Conservation (phyloP, 306 rosid species). For the Glycyrrhiza uralensis region DNA sequence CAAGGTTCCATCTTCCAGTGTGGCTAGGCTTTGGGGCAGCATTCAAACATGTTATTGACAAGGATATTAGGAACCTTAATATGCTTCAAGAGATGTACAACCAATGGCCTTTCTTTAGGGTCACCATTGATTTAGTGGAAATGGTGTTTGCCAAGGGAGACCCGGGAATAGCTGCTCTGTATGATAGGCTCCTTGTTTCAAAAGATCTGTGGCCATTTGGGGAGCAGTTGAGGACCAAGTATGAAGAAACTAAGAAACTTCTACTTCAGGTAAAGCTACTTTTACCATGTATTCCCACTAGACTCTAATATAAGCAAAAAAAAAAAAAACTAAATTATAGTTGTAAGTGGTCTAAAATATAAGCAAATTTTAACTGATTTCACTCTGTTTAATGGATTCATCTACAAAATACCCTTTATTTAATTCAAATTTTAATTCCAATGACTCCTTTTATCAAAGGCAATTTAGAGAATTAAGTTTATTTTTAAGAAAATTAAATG, state of each 20-base stretch:
- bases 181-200: constrained; percentile 85
- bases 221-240: constrained; percentile 57
- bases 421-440: too few relatives aligned
- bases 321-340: too few relatives aligned
- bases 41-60: constrained; percentile 56
- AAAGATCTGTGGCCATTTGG: constrained; percentile 71
- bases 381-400: too few relatives aligned
- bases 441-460: too few relatives aligned
- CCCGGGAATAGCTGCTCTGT: constrained; percentile 78
- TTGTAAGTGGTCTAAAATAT: too few relatives aligned
- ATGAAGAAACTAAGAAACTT: constrained; percentile 73
- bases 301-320: too few relatives aligned
- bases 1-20: constrained; percentile 95
- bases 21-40: constrained; percentile 93
- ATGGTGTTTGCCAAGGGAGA: constrained; percentile 99
- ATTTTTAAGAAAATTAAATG: too few relatives aligned
- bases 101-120: constrained; percentile 91
- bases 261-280: constrained; percentile 62
- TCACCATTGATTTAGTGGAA: constrained; percentile 87
- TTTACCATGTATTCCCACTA: not conserved
- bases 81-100: constrained; percentile 86
- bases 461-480: too few relatives aligned
- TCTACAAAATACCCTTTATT: too few relatives aligned
- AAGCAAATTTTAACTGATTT: too few relatives aligned
- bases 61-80: constrained; percentile 60